Conservation (phyloP, 2,329 filamentous ascomycete species). For the Mariannaea sp. region DNA sequence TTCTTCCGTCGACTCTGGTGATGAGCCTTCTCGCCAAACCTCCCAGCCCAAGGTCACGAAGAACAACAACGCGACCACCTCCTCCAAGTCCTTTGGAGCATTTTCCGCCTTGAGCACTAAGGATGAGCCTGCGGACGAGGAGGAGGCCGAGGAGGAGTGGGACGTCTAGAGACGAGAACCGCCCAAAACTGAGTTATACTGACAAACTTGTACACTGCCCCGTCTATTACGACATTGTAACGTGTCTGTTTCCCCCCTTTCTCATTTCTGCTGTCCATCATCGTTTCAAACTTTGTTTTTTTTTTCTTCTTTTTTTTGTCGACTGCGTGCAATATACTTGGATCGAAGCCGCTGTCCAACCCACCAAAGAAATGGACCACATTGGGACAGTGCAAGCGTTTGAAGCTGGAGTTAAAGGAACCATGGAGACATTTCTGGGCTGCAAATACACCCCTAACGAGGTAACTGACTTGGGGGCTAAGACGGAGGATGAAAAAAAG, state of each 20-base stretch:
- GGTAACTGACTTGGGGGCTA: conserved; percentile 14
- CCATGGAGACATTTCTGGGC: conserved; percentile 21
- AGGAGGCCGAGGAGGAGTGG: conserved; percentile 54
- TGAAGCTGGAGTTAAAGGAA: conserved; percentile 37
- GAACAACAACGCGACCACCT: conserved; percentile 38
- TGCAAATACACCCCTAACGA: conserved; percentile 15
- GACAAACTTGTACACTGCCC: conserved; percentile 17
- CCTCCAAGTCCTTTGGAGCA: conserved; percentile 48
- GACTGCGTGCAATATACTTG: conserved; percentile 26
- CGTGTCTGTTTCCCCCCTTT: conserved; percentile 23
- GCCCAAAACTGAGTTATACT: background rate
- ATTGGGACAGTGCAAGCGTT: conserved; percentile 35
- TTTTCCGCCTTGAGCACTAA: conserved; percentile 55
- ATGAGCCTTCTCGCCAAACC: conserved; percentile 41
- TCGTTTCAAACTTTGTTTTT: conserved; percentile 21
- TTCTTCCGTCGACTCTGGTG: conserved; percentile 42
- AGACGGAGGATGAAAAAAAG: conserved; percentile 15
- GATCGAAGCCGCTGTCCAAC: conserved; percentile 29
- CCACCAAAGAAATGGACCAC: conserved; percentile 24
- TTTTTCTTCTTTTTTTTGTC: conserved; percentile 10
- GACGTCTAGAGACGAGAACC: conserved; percentile 50
- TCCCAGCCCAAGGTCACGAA: conserved; percentile 39
- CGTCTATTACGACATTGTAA: conserved; percentile 10
- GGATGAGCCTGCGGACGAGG: conserved; percentile 47
- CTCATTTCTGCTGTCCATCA: conserved; percentile 23